Evolutionary conservation across 345 rosid genomes (phyloP).

Genomic region (Citrus mangshanensis): DNA sequence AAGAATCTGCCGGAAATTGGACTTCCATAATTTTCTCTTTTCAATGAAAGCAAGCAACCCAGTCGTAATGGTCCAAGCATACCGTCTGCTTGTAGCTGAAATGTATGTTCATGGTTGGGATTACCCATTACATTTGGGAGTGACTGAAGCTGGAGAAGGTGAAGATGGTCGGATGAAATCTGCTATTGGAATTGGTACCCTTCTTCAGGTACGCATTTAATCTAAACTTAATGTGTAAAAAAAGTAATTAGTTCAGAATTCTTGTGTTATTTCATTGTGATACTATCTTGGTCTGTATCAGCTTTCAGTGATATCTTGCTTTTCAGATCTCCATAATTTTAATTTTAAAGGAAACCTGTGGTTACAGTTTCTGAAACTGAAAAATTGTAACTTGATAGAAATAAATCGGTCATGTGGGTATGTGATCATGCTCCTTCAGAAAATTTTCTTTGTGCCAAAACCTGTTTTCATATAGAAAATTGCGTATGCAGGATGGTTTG

Average conservation of each 20-base stretch:
- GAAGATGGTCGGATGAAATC: slow-evolving; percentile 99
- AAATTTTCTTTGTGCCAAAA: neutral
- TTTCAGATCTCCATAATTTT: neutral
- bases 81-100: slow-evolving; percentile 90
- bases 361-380: neutral
- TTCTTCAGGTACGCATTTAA: slow-evolving; percentile 64
- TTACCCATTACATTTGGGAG: slow-evolving; percentile 96
- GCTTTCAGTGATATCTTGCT: neutral
- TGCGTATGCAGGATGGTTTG: slow-evolving; percentile 76
- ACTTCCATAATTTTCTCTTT: slow-evolving; percentile 93
- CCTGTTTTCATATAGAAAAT: slow-evolving; percentile 1
- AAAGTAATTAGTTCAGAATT: neutral
- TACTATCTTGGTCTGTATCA: neutral
- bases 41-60: slow-evolving; percentile 99
- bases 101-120: slow-evolving; percentile 98
- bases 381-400: neutral
- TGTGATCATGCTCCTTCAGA: neutral
- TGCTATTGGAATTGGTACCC: slow-evolving; percentile 97
- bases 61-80: slow-evolving; percentile 97
- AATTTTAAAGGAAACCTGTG: neutral
- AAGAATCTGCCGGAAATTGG: slow-evolving; percentile 86
- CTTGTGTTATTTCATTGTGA: neutral
- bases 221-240: neutral
- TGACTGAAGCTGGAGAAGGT: slow-evolving; percentile 99
- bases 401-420: neutral